These are phyloP conservation scores for Myxozyma lipomycoides DNA, from an alignment of 805 yeast genomes.

Conservation along the genomic window DNA sequence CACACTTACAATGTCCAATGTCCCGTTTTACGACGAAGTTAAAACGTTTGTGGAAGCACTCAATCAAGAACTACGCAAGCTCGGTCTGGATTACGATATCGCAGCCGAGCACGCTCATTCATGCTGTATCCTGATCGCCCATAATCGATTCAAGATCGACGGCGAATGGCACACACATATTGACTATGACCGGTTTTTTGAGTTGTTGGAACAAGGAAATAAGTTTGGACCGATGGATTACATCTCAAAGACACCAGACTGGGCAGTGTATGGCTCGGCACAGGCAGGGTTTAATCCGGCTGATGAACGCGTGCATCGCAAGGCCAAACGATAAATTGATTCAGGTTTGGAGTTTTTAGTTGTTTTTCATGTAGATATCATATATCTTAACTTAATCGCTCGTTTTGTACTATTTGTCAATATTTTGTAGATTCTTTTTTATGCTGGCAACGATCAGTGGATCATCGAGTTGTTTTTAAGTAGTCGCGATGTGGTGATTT, in stretches of 20 bases:
- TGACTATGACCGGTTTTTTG: conserved; percentile 71
- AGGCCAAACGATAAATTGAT: conserved; percentile 11
- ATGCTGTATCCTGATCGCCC: conserved; percentile 84
- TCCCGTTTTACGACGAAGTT: conserved; percentile 91
- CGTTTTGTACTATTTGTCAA: no score
- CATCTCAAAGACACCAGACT: conserved; percentile 72
- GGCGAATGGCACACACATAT: conserved; percentile 87
- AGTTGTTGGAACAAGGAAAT: conserved; percentile 59
- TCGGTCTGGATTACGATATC: conserved; percentile 71
- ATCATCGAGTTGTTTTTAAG: no score
- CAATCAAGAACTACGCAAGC: conserved; percentile 54
- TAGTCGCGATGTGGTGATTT: no score
- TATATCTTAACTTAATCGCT: no score
- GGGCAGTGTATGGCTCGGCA: conserved; percentile 87
- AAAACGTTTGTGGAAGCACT: conserved; percentile 64
- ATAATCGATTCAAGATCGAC: conserved; percentile 61
- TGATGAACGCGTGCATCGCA: conserved; percentile 53
- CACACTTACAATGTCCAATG: conserved; percentile 84
- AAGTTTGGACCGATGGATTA: conserved; percentile 78
- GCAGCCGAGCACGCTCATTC: conserved; percentile 97
- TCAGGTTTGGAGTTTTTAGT: no score
- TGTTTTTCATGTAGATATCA: no score
- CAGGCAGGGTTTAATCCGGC: conserved; percentile 88
- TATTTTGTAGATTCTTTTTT: no score
- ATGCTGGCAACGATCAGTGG: no score